Base-by-base conservation (phyloP, 139 green algal genomes). In the Volvox africanus region DNA sequence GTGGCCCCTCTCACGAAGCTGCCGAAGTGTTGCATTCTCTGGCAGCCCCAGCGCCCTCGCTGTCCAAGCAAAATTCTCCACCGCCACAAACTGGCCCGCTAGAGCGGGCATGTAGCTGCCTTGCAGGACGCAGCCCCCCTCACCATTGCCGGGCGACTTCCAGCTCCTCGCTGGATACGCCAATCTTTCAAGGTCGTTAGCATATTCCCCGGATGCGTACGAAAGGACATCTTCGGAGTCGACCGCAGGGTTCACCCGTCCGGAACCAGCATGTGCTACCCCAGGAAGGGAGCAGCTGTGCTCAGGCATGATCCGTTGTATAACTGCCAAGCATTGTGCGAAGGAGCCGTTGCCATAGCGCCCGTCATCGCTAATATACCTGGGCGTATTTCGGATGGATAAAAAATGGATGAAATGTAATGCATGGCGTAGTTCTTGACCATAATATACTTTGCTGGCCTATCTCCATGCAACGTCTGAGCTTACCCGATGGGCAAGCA, bases 31-130 rank as follows among this genome's bases (percentile, higher is more conserved):
- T n/a, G 91, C 75, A 17, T 28, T n/a, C 0, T 36, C 14, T 3
- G 30, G 32, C 61, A 95, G 76, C 55, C 89, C 88, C 76, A 95
- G 73, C 22, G 91, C 93, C 1, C 88, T 81, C 1, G 93, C 93
- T 5, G 93, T 94, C 93, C 93, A 95, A 20, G 83, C 91, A 26
- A 95, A 88, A 77, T 95, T 95, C 86, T 95, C 90, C 36, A 93
- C 21, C 55, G 87, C 92, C 65, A 94, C 24, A 61, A 94, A 94
- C n/a, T 12, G n/a, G 19, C 88, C 88, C 1, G 62, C n/a, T 32
- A 91, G 50, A 5, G 35, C 28, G 9, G 90, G 90, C 32, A 92
- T 20, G 61, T 67, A 87, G 55, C 71, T 81, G 61, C 69, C 62
- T 67, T 77, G 79, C 62, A 91, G 88, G 36, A 50, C 61, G 61